Evolutionary conservation across 495 filamentous ascomycete species (phyloP).

Genomic region (Penicillium lagena): DNA sequence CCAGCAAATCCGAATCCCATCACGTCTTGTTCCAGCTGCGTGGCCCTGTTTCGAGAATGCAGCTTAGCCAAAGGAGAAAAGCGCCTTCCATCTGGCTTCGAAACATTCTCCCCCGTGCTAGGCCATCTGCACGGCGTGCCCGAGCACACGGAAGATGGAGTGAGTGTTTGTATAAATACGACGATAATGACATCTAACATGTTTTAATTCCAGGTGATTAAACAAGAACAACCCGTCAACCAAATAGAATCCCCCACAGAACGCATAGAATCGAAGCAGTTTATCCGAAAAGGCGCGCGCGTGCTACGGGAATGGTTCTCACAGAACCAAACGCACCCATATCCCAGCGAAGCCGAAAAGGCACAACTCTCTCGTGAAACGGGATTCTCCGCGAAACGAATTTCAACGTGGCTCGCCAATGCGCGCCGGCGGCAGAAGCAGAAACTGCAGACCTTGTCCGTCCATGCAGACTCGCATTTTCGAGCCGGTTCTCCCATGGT

Average conservation of each 20-base stretch:
- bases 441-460: constrained; percentile 42
- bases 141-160: constrained; percentile 24
- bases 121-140: constrained; percentile 34
- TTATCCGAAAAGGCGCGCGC: constrained; percentile 54
- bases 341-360: constrained; percentile 31
- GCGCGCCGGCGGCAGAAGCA: constrained; percentile 38
- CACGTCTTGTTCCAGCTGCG: constrained; percentile 67
- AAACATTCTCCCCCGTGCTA: constrained; percentile 37
- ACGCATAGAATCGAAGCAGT: constrained; percentile 41
- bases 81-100: constrained; percentile 35
- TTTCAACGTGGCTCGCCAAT: constrained; percentile 40
- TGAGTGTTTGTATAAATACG: background rate
- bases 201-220: background rate
- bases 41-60: constrained; percentile 66
- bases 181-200: too few species aligned
- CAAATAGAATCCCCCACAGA: constrained; percentile 1
- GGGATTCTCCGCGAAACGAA: constrained; percentile 27
- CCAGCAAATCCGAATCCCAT: constrained; percentile 46
- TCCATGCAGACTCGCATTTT: constrained; percentile 27
- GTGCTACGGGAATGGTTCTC: constrained; percentile 35
- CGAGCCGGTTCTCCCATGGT: constrained; percentile 33
- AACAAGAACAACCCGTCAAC: background rate
- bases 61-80: constrained; percentile 52
- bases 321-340: constrained; percentile 39
- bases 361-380: constrained; percentile 22